Conservation (phyloP, 2,329 filamentous ascomycete species). For the Exophiala alcalophila region DNA sequence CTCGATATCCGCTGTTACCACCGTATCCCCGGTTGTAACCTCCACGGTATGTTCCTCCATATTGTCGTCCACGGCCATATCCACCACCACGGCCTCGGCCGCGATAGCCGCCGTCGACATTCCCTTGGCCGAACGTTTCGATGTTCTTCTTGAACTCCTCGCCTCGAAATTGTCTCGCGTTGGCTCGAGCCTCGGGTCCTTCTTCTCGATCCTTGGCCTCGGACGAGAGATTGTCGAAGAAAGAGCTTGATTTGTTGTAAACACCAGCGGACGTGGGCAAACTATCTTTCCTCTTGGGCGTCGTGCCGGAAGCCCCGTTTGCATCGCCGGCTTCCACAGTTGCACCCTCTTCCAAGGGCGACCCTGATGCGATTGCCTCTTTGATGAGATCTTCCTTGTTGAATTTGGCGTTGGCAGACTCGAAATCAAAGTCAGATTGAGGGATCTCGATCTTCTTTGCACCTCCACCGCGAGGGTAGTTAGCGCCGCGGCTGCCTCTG, state of each 20-base stretch:
- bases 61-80: constrained; percentile 52
- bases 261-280: constrained; percentile 43
- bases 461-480: constrained; percentile 39
- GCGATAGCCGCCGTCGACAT: constrained; percentile 81
- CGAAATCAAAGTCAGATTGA: constrained; percentile 88
- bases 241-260: constrained; percentile 86
- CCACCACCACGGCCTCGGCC: constrained; percentile 75
- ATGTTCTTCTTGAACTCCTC: constrained; percentile 95
- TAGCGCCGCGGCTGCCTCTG: constrained; percentile 48
- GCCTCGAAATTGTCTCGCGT: constrained; percentile 81
- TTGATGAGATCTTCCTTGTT: constrained; percentile 85
- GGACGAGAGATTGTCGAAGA: constrained; percentile 98
- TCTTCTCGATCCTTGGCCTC: constrained; percentile 87
- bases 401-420: constrained; percentile 79
- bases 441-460: constrained; percentile 78
- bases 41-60: constrained; percentile 48
- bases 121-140: constrained; percentile 96
- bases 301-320: constrained; percentile 32
- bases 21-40: constrained; percentile 34
- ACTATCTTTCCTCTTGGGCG: constrained; percentile 33
- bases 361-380: constrained; percentile 77
- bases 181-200: constrained; percentile 62
- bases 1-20: constrained; percentile 17
- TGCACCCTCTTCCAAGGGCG: constrained; percentile 58
- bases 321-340: constrained; percentile 34